These are phyloP conservation scores for Beauveria sp. DNA, from an alignment of 2,329 filamentous ascomycete species.

Conservation along the genomic window DNA sequence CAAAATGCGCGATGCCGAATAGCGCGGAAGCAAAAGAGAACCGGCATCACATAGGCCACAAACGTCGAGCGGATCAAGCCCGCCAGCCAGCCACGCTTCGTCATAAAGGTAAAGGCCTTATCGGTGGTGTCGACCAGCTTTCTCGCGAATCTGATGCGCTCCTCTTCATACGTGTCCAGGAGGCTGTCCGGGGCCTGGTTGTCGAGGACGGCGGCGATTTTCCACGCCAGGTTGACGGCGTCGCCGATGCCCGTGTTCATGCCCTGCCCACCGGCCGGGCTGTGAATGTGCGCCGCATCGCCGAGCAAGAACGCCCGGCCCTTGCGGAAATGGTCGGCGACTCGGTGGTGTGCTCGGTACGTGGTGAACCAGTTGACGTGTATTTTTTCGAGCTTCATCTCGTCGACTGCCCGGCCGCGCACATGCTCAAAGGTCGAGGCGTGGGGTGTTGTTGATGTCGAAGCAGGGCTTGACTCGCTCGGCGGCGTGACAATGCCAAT, in stretches of 20 bases:
- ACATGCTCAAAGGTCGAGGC: conserved; percentile 3
- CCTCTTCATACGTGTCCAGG: conserved; percentile 19
- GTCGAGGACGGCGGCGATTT: conserved; percentile 22
- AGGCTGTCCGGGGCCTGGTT: conserved; percentile 13
- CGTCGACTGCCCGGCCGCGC: background rate
- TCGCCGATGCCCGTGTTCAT: conserved; percentile 31
- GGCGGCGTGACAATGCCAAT: background rate
- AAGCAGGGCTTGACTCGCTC: too few relatives aligned
- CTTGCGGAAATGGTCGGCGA: conserved; percentile 9
- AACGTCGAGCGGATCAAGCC: background rate
- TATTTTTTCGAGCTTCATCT: conserved; percentile 1
- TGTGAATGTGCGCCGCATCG: conserved; percentile 29
- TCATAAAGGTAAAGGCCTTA: background rate
- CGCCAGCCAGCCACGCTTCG: background rate
- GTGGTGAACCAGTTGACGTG: conserved; percentile 8
- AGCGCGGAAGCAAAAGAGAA: background rate
- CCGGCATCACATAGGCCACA: background rate
- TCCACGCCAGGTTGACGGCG: conserved; percentile 28
- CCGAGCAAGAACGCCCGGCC: conserved; percentile 29
- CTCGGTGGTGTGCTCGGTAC: conserved; percentile 5
- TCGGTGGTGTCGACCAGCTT: conserved; percentile 6
- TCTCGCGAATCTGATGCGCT: conserved; percentile 13
- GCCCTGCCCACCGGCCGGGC: conserved; percentile 28
- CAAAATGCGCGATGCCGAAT: background rate
- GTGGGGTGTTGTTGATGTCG: background rate